Conservation (phyloP, 2,329 filamentous ascomycete species). For the Ceratocystis destructans region DNA sequence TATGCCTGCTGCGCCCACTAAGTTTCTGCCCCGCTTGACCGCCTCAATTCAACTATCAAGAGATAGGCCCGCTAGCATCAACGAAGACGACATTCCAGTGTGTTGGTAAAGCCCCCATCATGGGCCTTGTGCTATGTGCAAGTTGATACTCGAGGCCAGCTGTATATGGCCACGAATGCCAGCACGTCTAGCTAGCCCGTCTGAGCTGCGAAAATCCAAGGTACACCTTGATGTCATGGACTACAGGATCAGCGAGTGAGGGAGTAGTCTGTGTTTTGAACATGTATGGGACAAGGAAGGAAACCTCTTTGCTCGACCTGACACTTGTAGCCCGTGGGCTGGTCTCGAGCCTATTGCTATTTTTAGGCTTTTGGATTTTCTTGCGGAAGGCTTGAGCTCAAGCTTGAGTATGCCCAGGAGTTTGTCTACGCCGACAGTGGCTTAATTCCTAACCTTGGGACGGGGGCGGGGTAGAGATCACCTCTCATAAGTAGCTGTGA, state of each 20-base stretch:
- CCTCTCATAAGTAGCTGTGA: slow-evolving; percentile 14
- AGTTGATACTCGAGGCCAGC: slow-evolving; percentile 14
- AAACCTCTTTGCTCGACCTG: slow-evolving; percentile 17
- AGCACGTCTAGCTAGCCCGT: slow-evolving; percentile 21
- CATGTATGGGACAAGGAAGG: background rate
- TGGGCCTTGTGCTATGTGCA: slow-evolving; percentile 2
- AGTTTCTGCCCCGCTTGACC: no score
- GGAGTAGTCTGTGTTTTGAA: no score
- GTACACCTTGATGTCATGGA: slow-evolving; percentile 24
- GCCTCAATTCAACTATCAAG: no score
- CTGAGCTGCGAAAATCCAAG: slow-evolving; percentile 23
- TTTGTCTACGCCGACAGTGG: slow-evolving; percentile 18
- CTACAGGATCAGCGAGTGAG: background rate
- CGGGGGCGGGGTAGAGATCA: slow-evolving; percentile 18
- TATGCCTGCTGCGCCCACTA: no score
- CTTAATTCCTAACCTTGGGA: slow-evolving; percentile 15
- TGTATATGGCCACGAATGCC: slow-evolving; percentile 22
- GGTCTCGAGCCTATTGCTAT: background rate
- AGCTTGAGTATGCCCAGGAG: slow-evolving; percentile 13
- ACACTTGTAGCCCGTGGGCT: slow-evolving; percentile 18
- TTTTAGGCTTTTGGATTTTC: slow-evolving; percentile 14
- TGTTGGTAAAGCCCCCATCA: slow-evolving; percentile 12
- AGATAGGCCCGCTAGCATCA: background rate
- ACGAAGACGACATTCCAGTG: slow-evolving; percentile 10
- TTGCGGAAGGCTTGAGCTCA: slow-evolving; percentile 11